Evolutionary conservation across 441 rosid species (phyloP), one percentile per base, ranked within the genome.

Genomic region (Erodium texanum): DNA sequence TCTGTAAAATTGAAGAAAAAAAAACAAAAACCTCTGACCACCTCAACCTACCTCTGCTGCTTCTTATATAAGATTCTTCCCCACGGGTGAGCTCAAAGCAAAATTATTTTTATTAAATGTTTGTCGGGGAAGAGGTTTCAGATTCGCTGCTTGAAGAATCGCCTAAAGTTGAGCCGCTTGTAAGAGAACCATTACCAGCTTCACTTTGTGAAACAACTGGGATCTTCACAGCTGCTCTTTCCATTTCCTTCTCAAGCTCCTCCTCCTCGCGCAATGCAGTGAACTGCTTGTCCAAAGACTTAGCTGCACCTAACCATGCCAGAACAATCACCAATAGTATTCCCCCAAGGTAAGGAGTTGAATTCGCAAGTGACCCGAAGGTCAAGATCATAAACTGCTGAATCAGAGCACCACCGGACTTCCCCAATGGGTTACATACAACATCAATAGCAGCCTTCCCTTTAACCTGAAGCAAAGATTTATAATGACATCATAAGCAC

Each of bases 391-490:
- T 93, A 72, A 93, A 93, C 81, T 93, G 98, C 75, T 90, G 97
- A 71, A 93, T 93, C 24, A 93, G 83, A 56, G 98, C 97, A 41
- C 98, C 97, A 24, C 98, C 96, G 1, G 98, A 93, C 72, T 93
- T 93, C 76, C 98, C 98, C 70, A 93, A 68, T 0, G 98, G 98
- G 66, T 93, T 93, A 85, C 98, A 93, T 19, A 90, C 98, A 3
- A 93, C 98, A 67, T 93, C 98, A 19, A 90, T 93, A 36, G 98
- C 97, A 5, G 97, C 98, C 84, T 93, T 93, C 24, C 97, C 96
- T 79, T 90, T 90, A 65, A 90, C 93, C 97, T 93, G 67, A 71
- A 38, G 3, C 70, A 76, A 36, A 65, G 23, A 66, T 68, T 32
- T n/a, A n/a, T n/a, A n/a, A n/a, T n/a, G n/a, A 32, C 36, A 32